Conservation (phyloP, 495 filamentous ascomycete genomes). For the Penicillium pancosmium region DNA sequence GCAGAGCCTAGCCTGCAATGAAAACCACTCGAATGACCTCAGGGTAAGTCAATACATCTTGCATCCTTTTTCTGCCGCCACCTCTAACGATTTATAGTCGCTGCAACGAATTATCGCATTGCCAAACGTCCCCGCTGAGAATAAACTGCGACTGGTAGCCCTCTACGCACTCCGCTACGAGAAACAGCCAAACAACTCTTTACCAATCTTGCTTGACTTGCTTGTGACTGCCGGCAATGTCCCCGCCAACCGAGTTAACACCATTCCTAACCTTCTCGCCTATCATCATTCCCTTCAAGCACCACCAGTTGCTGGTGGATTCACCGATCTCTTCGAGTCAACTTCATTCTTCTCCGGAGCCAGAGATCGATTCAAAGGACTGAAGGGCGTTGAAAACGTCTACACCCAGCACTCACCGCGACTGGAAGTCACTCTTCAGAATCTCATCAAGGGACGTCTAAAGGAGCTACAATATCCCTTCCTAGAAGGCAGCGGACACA, state of each 20-base stretch:
- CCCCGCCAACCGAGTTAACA: slow-evolving; percentile 68
- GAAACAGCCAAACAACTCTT: slow-evolving; percentile 75
- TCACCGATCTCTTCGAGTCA: slow-evolving; percentile 89
- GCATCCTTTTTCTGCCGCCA: slow-evolving; percentile 1
- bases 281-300: slow-evolving; percentile 85
- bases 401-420: slow-evolving; percentile 96
- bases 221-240: slow-evolving; percentile 76
- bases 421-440: slow-evolving; percentile 83
- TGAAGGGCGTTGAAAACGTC: slow-evolving; percentile 97
- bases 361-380: slow-evolving; percentile 85
- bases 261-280: slow-evolving; percentile 74
- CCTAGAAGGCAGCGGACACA: slow-evolving; percentile 80
- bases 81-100: slow-evolving; percentile 52
- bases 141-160: slow-evolving; percentile 85
- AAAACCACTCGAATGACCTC: slow-evolving; percentile 85
- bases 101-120: slow-evolving; percentile 83
- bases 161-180: slow-evolving; percentile 92
- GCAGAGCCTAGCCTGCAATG: slow-evolving; percentile 94
- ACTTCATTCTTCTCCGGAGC: slow-evolving; percentile 90
- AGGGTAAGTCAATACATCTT: slow-evolving; percentile 56
- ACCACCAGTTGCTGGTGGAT: slow-evolving; percentile 66
- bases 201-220: slow-evolving; percentile 82
- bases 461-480: slow-evolving; percentile 88
- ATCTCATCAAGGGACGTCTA: slow-evolving; percentile 87
- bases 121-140: slow-evolving; percentile 69